Evolutionary conservation across 768 basidiomycete species (phyloP), one percentile per base, ranked within the genome.

Genomic region (Steccherinum ochraceum): DNA sequence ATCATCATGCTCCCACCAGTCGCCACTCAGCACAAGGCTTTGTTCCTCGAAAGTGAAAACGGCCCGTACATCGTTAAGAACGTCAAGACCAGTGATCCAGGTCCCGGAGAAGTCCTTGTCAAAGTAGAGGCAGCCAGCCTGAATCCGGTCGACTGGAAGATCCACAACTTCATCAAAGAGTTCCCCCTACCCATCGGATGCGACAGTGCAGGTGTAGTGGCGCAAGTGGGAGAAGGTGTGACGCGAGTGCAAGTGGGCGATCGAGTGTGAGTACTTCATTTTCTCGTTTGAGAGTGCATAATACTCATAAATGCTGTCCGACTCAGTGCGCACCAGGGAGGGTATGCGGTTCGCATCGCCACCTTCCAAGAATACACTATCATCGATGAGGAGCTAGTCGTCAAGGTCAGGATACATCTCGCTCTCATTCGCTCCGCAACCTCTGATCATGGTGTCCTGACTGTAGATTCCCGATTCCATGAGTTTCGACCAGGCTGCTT

Each of bases 121-220:
- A 30, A 45, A 41, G 30, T 51, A 4, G 12, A 23, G 46, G 50
- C 50, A 7, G 45, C 43, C 19, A 23, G 41, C 12, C 50, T 51
- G 3, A 51, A 51, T 25, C 50, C 50, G 4, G 41, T 45, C 24
- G 52, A 52, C 40, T 50, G 48, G 49, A 50, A 40, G 23, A 43
- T 60, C 40, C 54, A 56, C 19, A 50, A 41, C 21, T 52, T 44
- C 49, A 27, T 56, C 48, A 35, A 63, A 30, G n/a, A 55, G 25
- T 65, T 45, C 45, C 65, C 58, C 23, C 51, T 52, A 18, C 42
- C 64, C 24, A 20, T 61, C 11, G 66, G 66, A 1, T 18, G 24
- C 7, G 66, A 67, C 43, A 51, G 52, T 13, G 59, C 66, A 0
- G 68, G 68, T 12, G 51, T 52, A 10, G 60, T 69, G n/a, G 55